A percentile compares a stretch with the other conserved stretches of the same genome.
Conservation (phyloP, 2,329 filamentous ascomycete species). For the Dendrostoma leiphaemia region DNA sequence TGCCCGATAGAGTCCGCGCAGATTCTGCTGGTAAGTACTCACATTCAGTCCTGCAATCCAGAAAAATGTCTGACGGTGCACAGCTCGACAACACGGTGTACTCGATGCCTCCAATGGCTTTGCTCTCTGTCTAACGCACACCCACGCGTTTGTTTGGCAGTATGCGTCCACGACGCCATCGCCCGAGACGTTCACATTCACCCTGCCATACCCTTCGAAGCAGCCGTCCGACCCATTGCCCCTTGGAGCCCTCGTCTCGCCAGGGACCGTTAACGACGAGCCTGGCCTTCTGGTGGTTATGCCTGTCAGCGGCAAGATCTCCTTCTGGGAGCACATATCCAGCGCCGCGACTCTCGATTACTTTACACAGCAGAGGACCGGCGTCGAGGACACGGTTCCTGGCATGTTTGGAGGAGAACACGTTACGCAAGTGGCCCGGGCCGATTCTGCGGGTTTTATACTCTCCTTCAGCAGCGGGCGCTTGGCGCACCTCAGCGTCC, state of each 20-base stretch:
- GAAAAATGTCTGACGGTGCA: not conserved
- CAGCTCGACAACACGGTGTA: slow-evolving; percentile 64
- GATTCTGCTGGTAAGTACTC: slow-evolving; percentile 59
- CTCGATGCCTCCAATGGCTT: slow-evolving; percentile 67
- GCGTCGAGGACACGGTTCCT: slow-evolving; percentile 71
- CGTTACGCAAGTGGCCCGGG: slow-evolving; percentile 74
- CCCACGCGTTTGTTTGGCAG: slow-evolving; percentile 86
- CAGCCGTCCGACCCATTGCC: slow-evolving; percentile 70
- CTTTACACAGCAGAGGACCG: slow-evolving; percentile 76
- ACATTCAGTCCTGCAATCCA: too few species aligned
- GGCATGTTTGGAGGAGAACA: slow-evolving; percentile 78
- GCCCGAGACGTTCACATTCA: slow-evolving; percentile 76
- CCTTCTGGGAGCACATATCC: slow-evolving; percentile 95
- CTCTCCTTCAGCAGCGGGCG: slow-evolving; percentile 82
- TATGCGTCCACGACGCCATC: slow-evolving; percentile 70
- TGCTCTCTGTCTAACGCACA: slow-evolving; percentile 76
- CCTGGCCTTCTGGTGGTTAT: slow-evolving; percentile 85
- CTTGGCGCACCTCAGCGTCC: slow-evolving; percentile 79
- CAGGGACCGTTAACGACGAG: slow-evolving; percentile 73
- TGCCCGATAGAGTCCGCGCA: slow-evolving; percentile 73
- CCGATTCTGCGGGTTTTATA: slow-evolving; percentile 83
- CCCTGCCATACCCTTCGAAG: slow-evolving; percentile 71
- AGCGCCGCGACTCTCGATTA: slow-evolving; percentile 81
- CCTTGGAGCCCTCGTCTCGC: slow-evolving; percentile 77
- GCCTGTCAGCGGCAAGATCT: slow-evolving; percentile 78